A percentile compares a stretch with the other conserved stretches of the same genome.
These are phyloP conservation scores for Wickerhamiella shivajii DNA, from an alignment of 805 yeast genomes.

Conservation along the genomic window DNA sequence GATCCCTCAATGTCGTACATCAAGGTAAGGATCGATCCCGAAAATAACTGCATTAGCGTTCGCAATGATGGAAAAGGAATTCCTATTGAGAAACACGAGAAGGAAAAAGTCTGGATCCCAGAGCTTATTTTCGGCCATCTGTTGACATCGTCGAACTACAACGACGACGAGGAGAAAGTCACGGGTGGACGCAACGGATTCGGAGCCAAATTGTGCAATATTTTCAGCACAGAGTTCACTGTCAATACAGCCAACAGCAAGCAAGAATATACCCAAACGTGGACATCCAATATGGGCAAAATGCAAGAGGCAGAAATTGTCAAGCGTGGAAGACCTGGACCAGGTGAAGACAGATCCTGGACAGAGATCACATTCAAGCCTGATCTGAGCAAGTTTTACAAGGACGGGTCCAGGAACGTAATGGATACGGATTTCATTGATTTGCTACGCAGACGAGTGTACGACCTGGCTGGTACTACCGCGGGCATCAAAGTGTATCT, in stretches of 20 bases:
- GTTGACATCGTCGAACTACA: conserved; percentile 89
- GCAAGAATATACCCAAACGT: conserved; percentile 58
- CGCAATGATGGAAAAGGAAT: conserved; percentile 92
- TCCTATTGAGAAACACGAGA: conserved; percentile 81
- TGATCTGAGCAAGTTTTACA: conserved; percentile 67
- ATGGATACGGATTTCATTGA: conserved; percentile 73
- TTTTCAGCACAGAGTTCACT: conserved; percentile 74
- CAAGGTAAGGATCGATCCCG: conserved; percentile 69
- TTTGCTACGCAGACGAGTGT: conserved; percentile 83
- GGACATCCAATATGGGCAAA: conserved; percentile 76
- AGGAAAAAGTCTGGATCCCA: conserved; percentile 87
- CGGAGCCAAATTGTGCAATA: conserved; percentile 95
- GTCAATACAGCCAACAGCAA: conserved; percentile 82
- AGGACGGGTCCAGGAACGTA: too few species aligned
- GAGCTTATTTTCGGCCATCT: conserved; percentile 92
- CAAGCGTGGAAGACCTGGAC: conserved; percentile 25
- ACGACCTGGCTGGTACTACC: conserved; percentile 89
- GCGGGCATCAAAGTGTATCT: conserved; percentile 63
- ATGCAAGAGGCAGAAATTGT: conserved; percentile 65
- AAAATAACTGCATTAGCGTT: conserved; percentile 58
- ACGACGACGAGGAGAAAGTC: conserved; percentile 87
- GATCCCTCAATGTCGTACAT: conserved; percentile 82
- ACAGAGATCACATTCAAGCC: conserved; percentile 84
- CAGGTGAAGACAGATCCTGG: conserved; percentile 46
- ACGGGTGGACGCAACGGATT: conserved; percentile 98